A percentile compares a stretch with the other conserved stretches of the same genome.
These are phyloP conservation scores for Pleurozium schreberi DNA, from an alignment of 225 moss, liverwort and hornwort genomes.

Conservation along the genomic window DNA sequence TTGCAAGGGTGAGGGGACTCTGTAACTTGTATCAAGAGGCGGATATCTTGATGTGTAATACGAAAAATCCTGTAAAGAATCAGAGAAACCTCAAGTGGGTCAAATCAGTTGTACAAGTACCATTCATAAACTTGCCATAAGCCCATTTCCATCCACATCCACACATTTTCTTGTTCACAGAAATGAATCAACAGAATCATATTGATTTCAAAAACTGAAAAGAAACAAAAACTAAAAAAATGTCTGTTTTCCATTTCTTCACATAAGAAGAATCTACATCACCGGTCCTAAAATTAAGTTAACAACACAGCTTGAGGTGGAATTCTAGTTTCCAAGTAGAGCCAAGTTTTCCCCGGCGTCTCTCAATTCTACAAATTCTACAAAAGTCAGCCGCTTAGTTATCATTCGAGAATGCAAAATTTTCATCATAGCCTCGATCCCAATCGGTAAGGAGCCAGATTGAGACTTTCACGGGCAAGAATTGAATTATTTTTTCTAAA, in stretches of 20 bases:
- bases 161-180: neutral
- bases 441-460: neutral
- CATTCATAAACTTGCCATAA: neutral
- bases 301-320: neutral
- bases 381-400: neutral
- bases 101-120: too few relatives aligned
- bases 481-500: slow-evolving; percentile 1
- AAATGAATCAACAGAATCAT: neutral
- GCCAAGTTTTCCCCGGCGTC: neutral
- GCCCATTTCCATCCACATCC: neutral
- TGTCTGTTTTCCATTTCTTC: neutral
- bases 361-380: slow-evolving; percentile 2
- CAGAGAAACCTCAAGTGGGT: too few relatives aligned
- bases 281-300: neutral
- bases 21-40: too few relatives aligned
- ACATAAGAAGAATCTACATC: neutral
- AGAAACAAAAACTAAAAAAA: neutral
- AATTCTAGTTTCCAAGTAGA: neutral
- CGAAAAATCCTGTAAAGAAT: neutral
- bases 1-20: neutral
- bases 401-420: slow-evolving; percentile 10
- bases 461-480: slow-evolving; percentile 7
- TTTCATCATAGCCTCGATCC: slow-evolving; percentile 2
- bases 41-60: neutral
- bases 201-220: neutral